These are phyloP conservation scores for Paxillus involutus DNA, from an alignment of 768 basidiomycete species.

Conservation along the genomic window DNA sequence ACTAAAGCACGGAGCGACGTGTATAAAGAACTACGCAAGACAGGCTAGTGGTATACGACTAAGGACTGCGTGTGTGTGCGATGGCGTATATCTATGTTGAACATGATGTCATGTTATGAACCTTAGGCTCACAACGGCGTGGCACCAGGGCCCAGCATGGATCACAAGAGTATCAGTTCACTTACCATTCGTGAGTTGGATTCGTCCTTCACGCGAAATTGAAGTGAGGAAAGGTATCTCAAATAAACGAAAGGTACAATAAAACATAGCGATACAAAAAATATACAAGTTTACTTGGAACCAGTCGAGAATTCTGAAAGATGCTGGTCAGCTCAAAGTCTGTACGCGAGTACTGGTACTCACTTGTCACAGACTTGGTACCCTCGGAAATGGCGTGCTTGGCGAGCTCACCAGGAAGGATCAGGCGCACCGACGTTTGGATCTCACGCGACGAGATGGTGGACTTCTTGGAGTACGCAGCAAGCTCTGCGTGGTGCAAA, in stretches of 20 bases:
- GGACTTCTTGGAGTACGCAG: slow-evolving; percentile 85
- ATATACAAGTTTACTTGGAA: slow-evolving; percentile 43
- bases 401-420: slow-evolving; percentile 82
- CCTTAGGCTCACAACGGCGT: no score
- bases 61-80: no score
- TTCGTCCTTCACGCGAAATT: background rate
- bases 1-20: no score
- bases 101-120: no score
- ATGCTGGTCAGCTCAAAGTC: slow-evolving; percentile 10
- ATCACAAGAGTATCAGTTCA: no score
- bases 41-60: no score
- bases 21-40: no score
- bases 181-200: no score
- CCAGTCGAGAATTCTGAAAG: slow-evolving; percentile 58
- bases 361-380: slow-evolving; percentile 71
- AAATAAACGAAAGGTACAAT: slow-evolving; percentile 31
- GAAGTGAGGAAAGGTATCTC: slow-evolving; percentile 25
- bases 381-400: slow-evolving; percentile 91
- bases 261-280: slow-evolving; percentile 34
- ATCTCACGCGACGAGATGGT: slow-evolving; percentile 92
- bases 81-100: no score
- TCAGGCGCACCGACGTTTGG: slow-evolving; percentile 80
- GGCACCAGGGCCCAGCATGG: no score
- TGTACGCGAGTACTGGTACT: slow-evolving; percentile 20
- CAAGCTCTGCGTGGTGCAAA: slow-evolving; percentile 54